Evolutionary conservation across 768 basidiomycete species (phyloP).

Genomic region (Rhizopogon vinicolor): DNA sequence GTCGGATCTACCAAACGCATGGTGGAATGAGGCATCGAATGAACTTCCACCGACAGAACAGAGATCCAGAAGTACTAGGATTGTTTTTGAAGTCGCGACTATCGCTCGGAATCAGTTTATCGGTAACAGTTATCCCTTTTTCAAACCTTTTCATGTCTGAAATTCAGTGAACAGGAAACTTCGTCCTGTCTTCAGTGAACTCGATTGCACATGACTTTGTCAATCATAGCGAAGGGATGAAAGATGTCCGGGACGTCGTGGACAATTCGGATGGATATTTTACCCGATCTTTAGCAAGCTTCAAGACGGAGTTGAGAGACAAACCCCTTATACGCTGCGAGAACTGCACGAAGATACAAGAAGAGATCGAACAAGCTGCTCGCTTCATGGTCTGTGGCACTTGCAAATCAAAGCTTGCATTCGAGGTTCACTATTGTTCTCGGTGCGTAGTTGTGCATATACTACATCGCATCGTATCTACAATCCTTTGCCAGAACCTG

Average conservation of each 20-base stretch:
- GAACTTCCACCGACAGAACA: neutral
- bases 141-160: neutral
- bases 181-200: neutral
- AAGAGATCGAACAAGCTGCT: slow-evolving; percentile 8
- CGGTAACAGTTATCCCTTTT: slow-evolving; percentile 1
- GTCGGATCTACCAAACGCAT: slow-evolving; percentile 10
- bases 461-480: neutral
- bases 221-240: neutral
- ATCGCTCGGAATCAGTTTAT: slow-evolving; percentile 15
- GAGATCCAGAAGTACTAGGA: neutral
- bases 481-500: slow-evolving; percentile 7
- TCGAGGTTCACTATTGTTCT: slow-evolving; percentile 17
- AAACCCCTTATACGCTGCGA: slow-evolving; percentile 16
- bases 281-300: neutral
- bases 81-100: slow-evolving; percentile 7
- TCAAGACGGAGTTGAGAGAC: neutral
- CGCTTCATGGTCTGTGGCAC: slow-evolving; percentile 18
- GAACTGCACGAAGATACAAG: slow-evolving; percentile 13
- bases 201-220: slow-evolving; percentile 1
- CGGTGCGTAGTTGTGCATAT: neutral
- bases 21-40: slow-evolving; percentile 2
- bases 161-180: slow-evolving; percentile 2
- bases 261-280: neutral
- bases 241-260: neutral
- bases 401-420: slow-evolving; percentile 14